Evolutionary conservation across 2,329 filamentous ascomycete genomes (phyloP).

Genomic region (Diaporthe helianthi): DNA sequence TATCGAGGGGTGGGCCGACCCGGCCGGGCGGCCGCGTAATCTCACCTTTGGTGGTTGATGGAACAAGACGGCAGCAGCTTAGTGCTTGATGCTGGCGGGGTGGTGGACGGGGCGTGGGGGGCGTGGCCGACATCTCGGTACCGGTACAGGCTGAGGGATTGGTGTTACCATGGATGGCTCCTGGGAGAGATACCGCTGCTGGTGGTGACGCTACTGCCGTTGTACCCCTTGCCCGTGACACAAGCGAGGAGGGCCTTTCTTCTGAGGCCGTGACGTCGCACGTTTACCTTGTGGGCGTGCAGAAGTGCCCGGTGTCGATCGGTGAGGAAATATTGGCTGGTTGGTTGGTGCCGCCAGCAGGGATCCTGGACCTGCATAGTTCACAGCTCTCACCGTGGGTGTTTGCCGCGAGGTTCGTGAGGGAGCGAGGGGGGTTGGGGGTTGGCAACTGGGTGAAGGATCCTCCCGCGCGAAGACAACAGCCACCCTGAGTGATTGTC

Average conservation of each 20-base stretch:
- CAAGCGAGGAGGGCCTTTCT: not conserved
- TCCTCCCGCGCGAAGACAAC: not conserved
- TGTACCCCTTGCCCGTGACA: slow-evolving; percentile 10
- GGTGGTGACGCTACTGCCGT: slow-evolving; percentile 11
- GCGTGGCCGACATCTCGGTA: not conserved
- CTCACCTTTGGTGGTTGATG: not conserved
- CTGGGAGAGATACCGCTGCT: not conserved
- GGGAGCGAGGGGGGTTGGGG: no score
- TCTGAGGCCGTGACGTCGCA: not conserved
- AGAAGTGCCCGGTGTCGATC: not conserved
- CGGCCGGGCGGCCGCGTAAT: slow-evolving; percentile 23
- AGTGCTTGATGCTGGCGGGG: no score
- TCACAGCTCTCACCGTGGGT: not conserved
- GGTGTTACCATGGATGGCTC: not conserved
- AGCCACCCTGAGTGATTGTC: not conserved
- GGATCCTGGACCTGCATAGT: not conserved
- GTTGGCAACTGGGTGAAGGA: no score
- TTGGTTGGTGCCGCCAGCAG: not conserved
- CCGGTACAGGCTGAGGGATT: not conserved
- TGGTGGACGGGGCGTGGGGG: not conserved
- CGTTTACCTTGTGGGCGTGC: not conserved
- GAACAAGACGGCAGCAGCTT: not conserved
- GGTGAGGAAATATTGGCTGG: not conserved
- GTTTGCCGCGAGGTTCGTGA: not conserved
- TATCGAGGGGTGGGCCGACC: slow-evolving; percentile 13